These are phyloP conservation scores for Cladophialophora chaetospira DNA, from an alignment of 2,329 filamentous ascomycete genomes.

Conservation along the genomic window DNA sequence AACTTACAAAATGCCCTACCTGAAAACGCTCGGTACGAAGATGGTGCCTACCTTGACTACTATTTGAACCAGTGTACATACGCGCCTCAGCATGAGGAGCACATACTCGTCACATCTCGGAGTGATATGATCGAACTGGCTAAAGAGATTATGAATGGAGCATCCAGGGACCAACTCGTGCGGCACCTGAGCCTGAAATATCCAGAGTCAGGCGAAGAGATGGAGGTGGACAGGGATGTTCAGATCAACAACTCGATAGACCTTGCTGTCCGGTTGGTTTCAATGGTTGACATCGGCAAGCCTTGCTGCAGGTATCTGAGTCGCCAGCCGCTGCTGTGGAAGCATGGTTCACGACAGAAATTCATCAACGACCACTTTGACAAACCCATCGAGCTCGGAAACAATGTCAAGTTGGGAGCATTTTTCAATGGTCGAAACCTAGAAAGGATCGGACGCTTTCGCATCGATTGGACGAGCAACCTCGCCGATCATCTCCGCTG, in stretches of 20 bases:
- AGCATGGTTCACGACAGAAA: not conserved
- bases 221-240: not conserved
- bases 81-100: not conserved
- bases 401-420: not conserved
- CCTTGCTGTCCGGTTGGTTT: conserved; percentile 4
- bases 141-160: not conserved
- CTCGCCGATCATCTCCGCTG: conserved; percentile 2
- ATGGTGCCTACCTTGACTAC: not conserved
- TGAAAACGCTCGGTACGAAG: not conserved
- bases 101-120: not conserved
- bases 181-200: not conserved
- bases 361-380: not conserved
- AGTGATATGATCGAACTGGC: not conserved
- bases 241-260: not conserved
- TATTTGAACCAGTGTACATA: not conserved
- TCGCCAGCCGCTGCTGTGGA: not conserved
- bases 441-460: not conserved
- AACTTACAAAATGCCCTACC: not conserved
- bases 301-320: not conserved
- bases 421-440: not conserved
- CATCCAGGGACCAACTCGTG: not conserved
- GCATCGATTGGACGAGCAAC: not conserved
- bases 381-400: not conserved
- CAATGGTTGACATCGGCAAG: not conserved
- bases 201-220: not conserved